Evolutionary conservation across 768 basidiomycete genomes (phyloP), one percentile per base, ranked within the genome.

Genomic region (Boletus rufocinnamomeus): DNA sequence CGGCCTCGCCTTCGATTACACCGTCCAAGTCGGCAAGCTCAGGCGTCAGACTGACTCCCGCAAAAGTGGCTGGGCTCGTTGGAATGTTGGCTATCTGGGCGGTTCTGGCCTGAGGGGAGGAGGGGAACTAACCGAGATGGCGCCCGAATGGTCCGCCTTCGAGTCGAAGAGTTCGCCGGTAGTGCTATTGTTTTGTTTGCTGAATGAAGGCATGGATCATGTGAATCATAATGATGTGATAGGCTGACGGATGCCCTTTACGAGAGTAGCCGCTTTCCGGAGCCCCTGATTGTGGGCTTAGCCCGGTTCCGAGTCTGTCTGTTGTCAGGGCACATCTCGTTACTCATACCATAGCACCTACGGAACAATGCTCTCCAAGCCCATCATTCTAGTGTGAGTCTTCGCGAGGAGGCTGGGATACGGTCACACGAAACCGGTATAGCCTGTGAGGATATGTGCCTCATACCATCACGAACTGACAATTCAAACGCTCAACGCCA

Each of bases 191-290:
- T 55, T 37, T n/a, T 41, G 38, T 32, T 32, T 25, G 1, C 35
- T 55, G 52, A 32, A 52, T 40, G 38, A 16, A 53, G n/a, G 11
- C 6, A 40, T 56, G 56, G 30, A 34, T 57, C 56, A 56, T 57
- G 50, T 53, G 59, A 60, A 61, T 60, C 50, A 32, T 61, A 32
- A 60, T 45, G 54, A 57, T 57, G 44, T 46, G 57, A 57, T 38
- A 14, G 35, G 17, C 35, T 46, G 55, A 8, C 17, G 35, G 53
- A 32, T 14, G 34, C 54, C 30, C 54, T 44, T 23, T 37, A 17
- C n/a, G n/a, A n/a, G n/a, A n/a, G n/a, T n/a, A n/a, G n/a, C n/a
- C n/a, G n/a, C n/a, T n/a, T n/a, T n/a, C n/a, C n/a, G n/a, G n/a
- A n/a, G n/a, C n/a, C n/a, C n/a, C n/a, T n/a, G n/a, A n/a, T n/a